Base-by-base conservation (phyloP, 768 basidiomycete genomes). In the Strobilomyces echinocephalus region DNA sequence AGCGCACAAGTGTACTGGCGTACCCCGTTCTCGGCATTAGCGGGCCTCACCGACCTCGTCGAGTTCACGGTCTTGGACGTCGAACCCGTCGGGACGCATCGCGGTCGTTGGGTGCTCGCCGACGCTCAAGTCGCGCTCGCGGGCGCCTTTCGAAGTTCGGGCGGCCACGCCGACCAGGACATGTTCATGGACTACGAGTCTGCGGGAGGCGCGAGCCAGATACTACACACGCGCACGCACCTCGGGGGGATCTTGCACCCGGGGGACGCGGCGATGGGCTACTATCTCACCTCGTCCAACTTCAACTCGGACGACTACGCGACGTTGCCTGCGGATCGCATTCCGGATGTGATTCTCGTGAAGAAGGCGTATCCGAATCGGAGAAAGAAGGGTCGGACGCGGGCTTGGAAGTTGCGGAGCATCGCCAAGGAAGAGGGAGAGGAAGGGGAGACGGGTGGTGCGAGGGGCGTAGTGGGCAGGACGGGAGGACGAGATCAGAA, bases 1-100 rank as follows among this genome's bases (percentile, higher is more conserved):
- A 77, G 85, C 5, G 63, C 91, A 1, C 77, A 79, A 24, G 73
- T 87, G 6, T 99, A 91, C 74, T 99, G 95, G 95, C 85, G 97
- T n/a, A 71, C 80, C 3, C 87, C 95, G 0, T 95, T 98, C 72
- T 82, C 89, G 33, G 75, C 90, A 1, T 81, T 99, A 15, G 90
- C 94, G 1, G 80, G 79, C 33, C 79, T 89, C 15, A 80, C 85
- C 5, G 93, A 97, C 62, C 83, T 97, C 46, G 82, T 93, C 50
- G 95, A 97, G 72, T 98, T 98, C 73, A 89, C 93, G 26, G 84
- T 99, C 0, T 80, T 98, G 55, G 97, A 98, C 70, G 78, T 98
- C 62, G 97, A 97, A 69, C 87, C 89, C 0, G 87, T 93, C 15
- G 76, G 81, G 64, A 82, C 66, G 6, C 72, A 78, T 47, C 70